These are phyloP conservation scores for Picea glauca DNA, from an alignment of 75 land plant genomes.

Conservation along the genomic window DNA sequence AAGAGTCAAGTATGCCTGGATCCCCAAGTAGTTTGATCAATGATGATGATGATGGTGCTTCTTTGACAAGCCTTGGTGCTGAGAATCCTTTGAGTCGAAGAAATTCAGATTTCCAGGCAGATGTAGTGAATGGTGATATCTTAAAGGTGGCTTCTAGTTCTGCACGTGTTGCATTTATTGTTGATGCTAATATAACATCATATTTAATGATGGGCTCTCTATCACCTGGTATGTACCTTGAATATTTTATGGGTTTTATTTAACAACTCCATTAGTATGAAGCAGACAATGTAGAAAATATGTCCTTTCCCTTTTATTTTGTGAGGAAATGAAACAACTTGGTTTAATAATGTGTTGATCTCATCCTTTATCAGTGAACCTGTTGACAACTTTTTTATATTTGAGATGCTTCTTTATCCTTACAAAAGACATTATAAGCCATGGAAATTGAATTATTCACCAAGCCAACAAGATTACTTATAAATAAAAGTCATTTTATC, in stretches of 20 bases:
- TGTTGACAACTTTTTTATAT: neutral
- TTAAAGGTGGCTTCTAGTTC: slow-evolving; percentile 24
- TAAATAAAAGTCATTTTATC: no score
- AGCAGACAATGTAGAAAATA: neutral
- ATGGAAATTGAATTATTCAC: no score
- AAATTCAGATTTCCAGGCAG: slow-evolving; percentile 25
- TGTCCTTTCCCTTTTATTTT: neutral
- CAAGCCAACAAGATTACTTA: no score
- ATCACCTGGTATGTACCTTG: slow-evolving; percentile 79
- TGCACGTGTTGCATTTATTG: slow-evolving; percentile 81
- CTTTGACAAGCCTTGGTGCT: slow-evolving; percentile 38
- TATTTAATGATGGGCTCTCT: slow-evolving; percentile 99
- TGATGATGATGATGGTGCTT: slow-evolving; percentile 64
- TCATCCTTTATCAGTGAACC: neutral
- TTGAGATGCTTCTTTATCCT: neutral
- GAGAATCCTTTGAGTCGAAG: slow-evolving; percentile 33
- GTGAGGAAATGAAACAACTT: neutral
- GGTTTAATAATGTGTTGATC: neutral
- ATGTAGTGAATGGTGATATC: slow-evolving; percentile 31
- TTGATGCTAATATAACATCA: slow-evolving; percentile 98
- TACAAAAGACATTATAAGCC: no score
- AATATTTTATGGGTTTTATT: neutral
- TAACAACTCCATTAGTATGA: neutral
- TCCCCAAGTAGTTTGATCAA: slow-evolving; percentile 51
- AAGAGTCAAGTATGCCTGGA: slow-evolving; percentile 48